phyloP scores from a whole-genome alignment of 768 basidiomycete genomes.

The Peribolospora kevripleyi region DNA sequence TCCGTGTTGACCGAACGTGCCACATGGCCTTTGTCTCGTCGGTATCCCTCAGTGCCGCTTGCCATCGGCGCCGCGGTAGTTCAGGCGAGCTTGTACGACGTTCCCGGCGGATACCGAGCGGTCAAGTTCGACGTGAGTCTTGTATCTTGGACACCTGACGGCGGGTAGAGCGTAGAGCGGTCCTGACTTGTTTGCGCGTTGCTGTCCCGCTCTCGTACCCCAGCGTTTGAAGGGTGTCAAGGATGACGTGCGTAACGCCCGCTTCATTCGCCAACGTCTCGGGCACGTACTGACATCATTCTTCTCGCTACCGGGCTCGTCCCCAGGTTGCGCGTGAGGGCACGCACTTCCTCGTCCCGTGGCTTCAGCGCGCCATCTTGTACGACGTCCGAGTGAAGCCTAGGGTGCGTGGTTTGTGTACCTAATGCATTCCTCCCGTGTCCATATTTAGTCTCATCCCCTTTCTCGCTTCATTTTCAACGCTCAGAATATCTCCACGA shows the following conservation, averaged over 20 bases:
- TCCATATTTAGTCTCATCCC: not conserved
- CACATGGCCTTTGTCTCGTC: no score
- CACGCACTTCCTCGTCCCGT: conserved; percentile 85
- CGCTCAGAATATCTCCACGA: conserved; percentile 80
- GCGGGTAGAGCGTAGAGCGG: conserved; percentile 43
- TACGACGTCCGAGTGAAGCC: conserved; percentile 97
- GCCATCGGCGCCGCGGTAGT: conserved; percentile 26
- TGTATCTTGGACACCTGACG: conserved; percentile 94
- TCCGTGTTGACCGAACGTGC: no score
- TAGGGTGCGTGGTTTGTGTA: conserved; percentile 40
- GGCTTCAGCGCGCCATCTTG: conserved; percentile 77
- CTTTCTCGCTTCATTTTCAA: not conserved
- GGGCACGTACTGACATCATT: not conserved
- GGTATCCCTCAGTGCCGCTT: conserved; percentile 34
- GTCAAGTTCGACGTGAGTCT: conserved; percentile 17
- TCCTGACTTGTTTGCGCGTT: not conserved
- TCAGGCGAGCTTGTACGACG: conserved; percentile 35
- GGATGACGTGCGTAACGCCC: conserved; percentile 6
- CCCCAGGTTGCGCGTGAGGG: conserved; percentile 64
- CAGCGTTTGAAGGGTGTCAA: conserved; percentile 9
- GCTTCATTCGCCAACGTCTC: not conserved
- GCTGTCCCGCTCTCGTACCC: not conserved
- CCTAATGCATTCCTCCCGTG: not conserved
- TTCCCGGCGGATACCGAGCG: conserved; percentile 62
- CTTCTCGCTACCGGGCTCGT: not conserved